Evolutionary conservation across 352 stramenopile species (phyloP).

Genomic region (Phytophthora fragariaefolia): DNA sequence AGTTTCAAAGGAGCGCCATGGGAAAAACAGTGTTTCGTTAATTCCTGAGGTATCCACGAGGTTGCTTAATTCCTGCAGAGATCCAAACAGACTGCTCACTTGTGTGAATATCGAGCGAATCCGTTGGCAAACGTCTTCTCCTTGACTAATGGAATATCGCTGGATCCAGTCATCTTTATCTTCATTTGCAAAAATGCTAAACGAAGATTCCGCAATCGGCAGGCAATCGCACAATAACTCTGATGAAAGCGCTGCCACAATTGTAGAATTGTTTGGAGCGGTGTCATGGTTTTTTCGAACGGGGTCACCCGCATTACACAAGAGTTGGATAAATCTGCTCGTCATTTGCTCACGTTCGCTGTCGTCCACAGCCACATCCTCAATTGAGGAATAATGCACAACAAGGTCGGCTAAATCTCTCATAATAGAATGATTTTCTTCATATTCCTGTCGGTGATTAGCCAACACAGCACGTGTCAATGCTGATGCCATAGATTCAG

Average conservation of each 20-base stretch:
- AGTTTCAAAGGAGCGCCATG: slow-evolving; percentile 26
- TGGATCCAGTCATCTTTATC: slow-evolving; percentile 9
- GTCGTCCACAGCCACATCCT: background rate
- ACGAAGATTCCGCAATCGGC: slow-evolving; percentile 8
- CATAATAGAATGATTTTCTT: background rate
- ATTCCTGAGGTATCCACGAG: background rate
- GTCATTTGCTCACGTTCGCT: slow-evolving; percentile 18
- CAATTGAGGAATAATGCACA: slow-evolving; percentile 11
- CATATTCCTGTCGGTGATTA: background rate
- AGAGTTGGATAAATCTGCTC: slow-evolving; percentile 8
- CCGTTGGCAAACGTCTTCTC: slow-evolving; percentile 4
- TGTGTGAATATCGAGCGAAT: slow-evolving; percentile 18
- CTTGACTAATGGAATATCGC: slow-evolving; percentile 3
- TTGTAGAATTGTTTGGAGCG: background rate
- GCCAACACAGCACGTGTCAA: slow-evolving; percentile 15
- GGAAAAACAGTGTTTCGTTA: slow-evolving; percentile 18
- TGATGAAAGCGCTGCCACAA: slow-evolving; percentile 12
- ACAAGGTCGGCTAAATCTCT: slow-evolving; percentile 27
- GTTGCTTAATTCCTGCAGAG: slow-evolving; percentile 7
- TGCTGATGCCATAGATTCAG: slow-evolving; percentile 17
- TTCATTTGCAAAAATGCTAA: background rate
- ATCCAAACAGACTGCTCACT: slow-evolving; percentile 8
- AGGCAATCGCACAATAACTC: slow-evolving; percentile 41
- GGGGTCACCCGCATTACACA: background rate
- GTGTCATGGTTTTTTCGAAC: background rate